Evolutionary conservation across 148 eudicot genomes (phyloP), one percentile per base, ranked within the genome.

Genomic region (Nepenthes gracilis): DNA sequence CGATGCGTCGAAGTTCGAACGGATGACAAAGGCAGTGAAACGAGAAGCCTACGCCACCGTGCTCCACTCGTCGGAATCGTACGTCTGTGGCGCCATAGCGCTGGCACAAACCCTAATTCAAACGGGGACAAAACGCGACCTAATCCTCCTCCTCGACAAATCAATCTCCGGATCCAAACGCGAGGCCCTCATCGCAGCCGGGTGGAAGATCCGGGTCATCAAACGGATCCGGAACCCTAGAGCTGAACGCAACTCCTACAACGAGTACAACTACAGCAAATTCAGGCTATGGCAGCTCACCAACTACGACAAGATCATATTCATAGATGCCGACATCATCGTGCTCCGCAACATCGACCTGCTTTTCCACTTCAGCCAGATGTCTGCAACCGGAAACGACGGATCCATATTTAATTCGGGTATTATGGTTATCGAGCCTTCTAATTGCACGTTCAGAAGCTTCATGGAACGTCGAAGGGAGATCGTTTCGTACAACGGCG

Each of bases 211-310:
- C 57, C 86, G 88, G 1, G 9, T 93, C 60, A 93, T 93, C 9
- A 77, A 79, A 33, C 76, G 98, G 12, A 93, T 93, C 53, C 76
- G 96, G 12, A 93, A 93, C 70, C 98, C 98, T 0, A 60, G 75
- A 13, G 96, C 96, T 1, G 78, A 79, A 43, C 82, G 78, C 5
- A 53, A 75, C 38, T 63, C 96, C 2, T 93, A 93, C 81, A 93
- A 93, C 35, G 96, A 93, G 71, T 93, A 85, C 77, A 93, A 93
- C 60, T 93, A 93, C 72, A 85, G 94, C 62, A 93, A 93, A 65
- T 88, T 93, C 63, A 65, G 98, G 1, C 78, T 93, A 1, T 93
- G 98, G 98, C 96, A 88, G 58, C 81, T 93, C 15, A 79, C 91
- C 1, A 90, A 88, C 61, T 93, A 88, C 63, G 70, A 74, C 37